phyloP scores from a whole-genome alignment of 148 eudicot species.

The Pouteria glomerata region DNA sequence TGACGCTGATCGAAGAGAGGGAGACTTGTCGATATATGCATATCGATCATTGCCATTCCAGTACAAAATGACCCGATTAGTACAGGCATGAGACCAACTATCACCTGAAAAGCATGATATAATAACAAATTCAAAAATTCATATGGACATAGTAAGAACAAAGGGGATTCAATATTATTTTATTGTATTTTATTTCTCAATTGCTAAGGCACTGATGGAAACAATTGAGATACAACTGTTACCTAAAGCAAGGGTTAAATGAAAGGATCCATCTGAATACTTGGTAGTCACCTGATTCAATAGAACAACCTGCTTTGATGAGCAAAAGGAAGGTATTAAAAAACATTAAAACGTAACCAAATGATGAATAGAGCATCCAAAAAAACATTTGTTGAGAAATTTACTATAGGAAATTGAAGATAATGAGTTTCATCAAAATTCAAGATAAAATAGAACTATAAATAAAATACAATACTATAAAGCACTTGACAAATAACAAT shows the following conservation, averaged over 20 bases:
- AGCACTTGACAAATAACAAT: neutral
- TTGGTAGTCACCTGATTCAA: slow-evolving; percentile 89
- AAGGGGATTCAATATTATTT: no score
- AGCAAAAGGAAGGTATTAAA: neutral
- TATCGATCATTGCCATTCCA: slow-evolving; percentile 75
- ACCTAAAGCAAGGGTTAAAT: slow-evolving; percentile 86
- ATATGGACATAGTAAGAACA: neutral
- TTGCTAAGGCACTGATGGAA: neutral
- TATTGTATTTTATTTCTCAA: neutral
- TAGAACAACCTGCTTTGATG: slow-evolving; percentile 54
- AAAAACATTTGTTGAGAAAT: no score
- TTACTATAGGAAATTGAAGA: neutral
- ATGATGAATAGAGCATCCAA: no score
- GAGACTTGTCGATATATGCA: slow-evolving; percentile 85
- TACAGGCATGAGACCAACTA: slow-evolving; percentile 94
- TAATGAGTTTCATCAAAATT: neutral
- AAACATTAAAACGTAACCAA: neutral
- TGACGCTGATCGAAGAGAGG: slow-evolving; percentile 67
- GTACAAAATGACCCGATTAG: slow-evolving; percentile 79
- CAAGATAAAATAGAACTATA: neutral
- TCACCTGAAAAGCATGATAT: slow-evolving; percentile 53
- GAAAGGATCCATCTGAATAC: slow-evolving; percentile 70
- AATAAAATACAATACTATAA: neutral
- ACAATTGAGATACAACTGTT: slow-evolving; percentile 8
- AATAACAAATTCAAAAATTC: neutral